These are phyloP conservation scores for Jamesozyma gamospora DNA, from an alignment of 805 yeast species.

Conservation along the genomic window DNA sequence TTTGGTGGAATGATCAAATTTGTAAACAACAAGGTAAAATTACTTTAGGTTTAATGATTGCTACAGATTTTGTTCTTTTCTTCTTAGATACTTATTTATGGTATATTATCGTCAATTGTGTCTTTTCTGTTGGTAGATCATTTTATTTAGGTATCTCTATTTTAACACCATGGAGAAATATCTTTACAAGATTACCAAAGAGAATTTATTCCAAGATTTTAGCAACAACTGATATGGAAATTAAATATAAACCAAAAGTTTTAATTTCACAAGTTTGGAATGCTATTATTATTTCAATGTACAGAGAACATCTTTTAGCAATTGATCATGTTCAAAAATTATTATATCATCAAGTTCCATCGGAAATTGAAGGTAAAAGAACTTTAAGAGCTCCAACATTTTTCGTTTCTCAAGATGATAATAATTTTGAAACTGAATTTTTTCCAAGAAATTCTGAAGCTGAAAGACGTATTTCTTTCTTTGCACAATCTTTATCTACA, in stretches of 20 bases:
- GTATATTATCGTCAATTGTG: slow-evolving; percentile 92
- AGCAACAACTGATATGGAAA: slow-evolving; percentile 98
- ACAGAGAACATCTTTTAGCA: slow-evolving; percentile 96
- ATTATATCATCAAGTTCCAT: slow-evolving; percentile 96
- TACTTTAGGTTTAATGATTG: slow-evolving; percentile 84
- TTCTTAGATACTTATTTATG: slow-evolving; percentile 98
- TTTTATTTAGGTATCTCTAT: slow-evolving; percentile 98
- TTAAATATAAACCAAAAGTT: slow-evolving; percentile 97
- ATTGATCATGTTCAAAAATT: slow-evolving; percentile 97
- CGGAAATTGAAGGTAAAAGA: slow-evolving; percentile 96
- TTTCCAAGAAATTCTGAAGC: slow-evolving; percentile 97
- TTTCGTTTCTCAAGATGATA: slow-evolving; percentile 95
- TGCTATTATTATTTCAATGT: slow-evolving; percentile 97
- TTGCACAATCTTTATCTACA: slow-evolving; percentile 96
- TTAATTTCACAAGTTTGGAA: slow-evolving; percentile 98
- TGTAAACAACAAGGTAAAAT: slow-evolving; percentile 84
- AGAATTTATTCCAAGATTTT: slow-evolving; percentile 95
- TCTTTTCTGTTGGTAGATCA: slow-evolving; percentile 94
- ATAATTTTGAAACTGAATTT: slow-evolving; percentile 87
- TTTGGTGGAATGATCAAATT: slow-evolving; percentile 64
- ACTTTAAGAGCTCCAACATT: slow-evolving; percentile 98
- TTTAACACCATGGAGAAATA: slow-evolving; percentile 99
- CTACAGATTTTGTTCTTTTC: slow-evolving; percentile 88
- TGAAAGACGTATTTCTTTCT: slow-evolving; percentile 98
- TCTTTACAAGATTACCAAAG: slow-evolving; percentile 95